These are phyloP conservation scores for Yarrowia sp. DNA, from an alignment of 805 yeast genomes.

Conservation along the genomic window DNA sequence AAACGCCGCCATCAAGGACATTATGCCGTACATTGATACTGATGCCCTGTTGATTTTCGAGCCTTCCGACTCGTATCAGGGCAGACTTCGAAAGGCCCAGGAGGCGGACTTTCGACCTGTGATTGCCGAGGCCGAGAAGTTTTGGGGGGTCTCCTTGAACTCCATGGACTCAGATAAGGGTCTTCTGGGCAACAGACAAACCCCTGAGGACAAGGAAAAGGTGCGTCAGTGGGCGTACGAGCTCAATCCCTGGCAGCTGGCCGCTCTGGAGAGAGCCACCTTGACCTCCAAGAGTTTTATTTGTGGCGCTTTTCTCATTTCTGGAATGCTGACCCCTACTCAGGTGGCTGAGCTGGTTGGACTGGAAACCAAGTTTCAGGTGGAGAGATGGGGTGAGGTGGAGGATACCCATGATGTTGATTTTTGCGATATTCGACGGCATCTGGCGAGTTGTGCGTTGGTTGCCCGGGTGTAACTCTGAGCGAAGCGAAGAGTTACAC, in stretches of 20 bases:
- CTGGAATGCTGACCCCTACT: conserved; percentile 48
- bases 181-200: conserved; percentile 75
- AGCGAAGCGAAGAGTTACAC: too few species aligned
- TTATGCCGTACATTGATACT: conserved; percentile 86
- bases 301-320: conserved; percentile 68
- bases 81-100: conserved; percentile 75
- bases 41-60: conserved; percentile 89
- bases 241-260: conserved; percentile 72
- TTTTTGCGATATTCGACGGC: conserved; percentile 80
- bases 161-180: conserved; percentile 80
- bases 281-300: conserved; percentile 82
- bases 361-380: conserved; percentile 80
- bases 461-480: not conserved
- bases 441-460: conserved; percentile 42
- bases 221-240: conserved; percentile 63
- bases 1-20: conserved; percentile 53
- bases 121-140: conserved; percentile 61
- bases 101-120: conserved; percentile 73
- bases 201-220: conserved; percentile 54
- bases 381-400: conserved; percentile 94
- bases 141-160: conserved; percentile 51
- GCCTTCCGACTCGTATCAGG: conserved; percentile 77
- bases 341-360: conserved; percentile 75
- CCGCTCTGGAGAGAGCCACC: conserved; percentile 88
- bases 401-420: conserved; percentile 99